Evolutionary conservation across 331 rosid species (phyloP).

Genomic region (Cydonia oblonga): DNA sequence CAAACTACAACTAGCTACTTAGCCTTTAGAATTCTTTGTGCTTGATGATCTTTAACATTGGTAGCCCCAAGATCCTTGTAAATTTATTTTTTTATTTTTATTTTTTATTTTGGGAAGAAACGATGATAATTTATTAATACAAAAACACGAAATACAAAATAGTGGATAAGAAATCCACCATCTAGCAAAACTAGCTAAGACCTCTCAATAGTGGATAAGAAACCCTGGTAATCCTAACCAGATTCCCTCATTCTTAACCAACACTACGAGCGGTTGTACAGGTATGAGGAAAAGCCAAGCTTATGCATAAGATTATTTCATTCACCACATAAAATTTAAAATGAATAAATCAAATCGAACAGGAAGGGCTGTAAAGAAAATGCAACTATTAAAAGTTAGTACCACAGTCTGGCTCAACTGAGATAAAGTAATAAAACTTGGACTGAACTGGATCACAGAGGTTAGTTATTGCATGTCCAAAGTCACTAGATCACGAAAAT

Average conservation of each 20-base stretch:
- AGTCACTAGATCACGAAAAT: neutral
- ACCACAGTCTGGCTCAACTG: neutral
- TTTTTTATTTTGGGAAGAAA: too few relatives aligned
- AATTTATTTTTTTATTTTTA: too few relatives aligned
- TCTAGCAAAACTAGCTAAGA: too few relatives aligned
- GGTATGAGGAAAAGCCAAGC: neutral
- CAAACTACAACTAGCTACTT: neutral
- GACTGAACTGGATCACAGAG: neutral
- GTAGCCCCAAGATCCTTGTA: neutral
- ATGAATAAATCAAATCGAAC: neutral
- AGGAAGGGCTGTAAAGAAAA: neutral
- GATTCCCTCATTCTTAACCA: neutral
- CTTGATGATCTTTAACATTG: neutral
- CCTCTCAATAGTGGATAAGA: too few relatives aligned
- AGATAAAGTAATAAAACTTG: neutral
- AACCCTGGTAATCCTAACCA: neutral
- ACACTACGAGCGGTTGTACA: neutral
- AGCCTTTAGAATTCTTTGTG: neutral
- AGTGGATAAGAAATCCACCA: too few relatives aligned
- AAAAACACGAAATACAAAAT: too few relatives aligned
- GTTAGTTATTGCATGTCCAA: neutral
- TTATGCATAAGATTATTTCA: neutral
- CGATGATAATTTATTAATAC: too few relatives aligned
- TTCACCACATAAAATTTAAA: neutral
- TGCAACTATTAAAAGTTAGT: neutral